Evolutionary conservation across 2,329 filamentous ascomycete species (phyloP), one percentile per base, ranked within the genome.

Genomic region (Tolypocladium amazonense): DNA sequence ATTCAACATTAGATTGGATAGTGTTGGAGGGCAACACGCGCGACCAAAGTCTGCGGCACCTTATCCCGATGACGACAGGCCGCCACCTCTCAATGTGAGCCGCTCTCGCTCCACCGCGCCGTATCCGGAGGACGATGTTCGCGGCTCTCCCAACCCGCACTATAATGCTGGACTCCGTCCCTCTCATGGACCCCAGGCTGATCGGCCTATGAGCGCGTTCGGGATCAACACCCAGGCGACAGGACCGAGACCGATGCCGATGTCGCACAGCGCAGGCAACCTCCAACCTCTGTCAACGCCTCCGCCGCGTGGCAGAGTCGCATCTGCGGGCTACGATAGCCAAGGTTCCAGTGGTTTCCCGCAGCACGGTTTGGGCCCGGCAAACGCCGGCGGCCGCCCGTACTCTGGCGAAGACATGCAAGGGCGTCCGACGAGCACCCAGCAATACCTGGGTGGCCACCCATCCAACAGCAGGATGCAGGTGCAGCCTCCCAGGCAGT

Each of bases 31-130:
- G 56, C 67, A 56, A 25, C 65, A 64, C 41, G 65, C 72, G 54
- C 77, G 83, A 39, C 73, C 83, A 20, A 81, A 77, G 59, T 81
- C 86, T 12, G 78, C 81, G 27, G 85, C 85, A 1, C 88, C 88
- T 1, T 92, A 92, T 66, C 88, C 88, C 0, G 80, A 86, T 56
- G 87, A 89, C 64, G 86, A 89, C 64, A 77, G 78, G 58, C 81
- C 84, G 25, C 76, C 80, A 55, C 79, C 77, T n/a, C 70, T 79
- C 53, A 76, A 71, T 59, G 61, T 77, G 23, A 69, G 66, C 56
- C 74, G 80, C 41, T 73, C 80, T 4, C 76, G 75, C 59, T 80
- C 81, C 3, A 70, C 73, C 3, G 77, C 77, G 0, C 81, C 81
- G 0, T 84, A 84, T 62, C 81, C 81, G 4, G 81, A 82, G 52